Evolutionary conservation across 176 grass and related monocot species (phyloP).

Genomic region (Carex parvula): DNA sequence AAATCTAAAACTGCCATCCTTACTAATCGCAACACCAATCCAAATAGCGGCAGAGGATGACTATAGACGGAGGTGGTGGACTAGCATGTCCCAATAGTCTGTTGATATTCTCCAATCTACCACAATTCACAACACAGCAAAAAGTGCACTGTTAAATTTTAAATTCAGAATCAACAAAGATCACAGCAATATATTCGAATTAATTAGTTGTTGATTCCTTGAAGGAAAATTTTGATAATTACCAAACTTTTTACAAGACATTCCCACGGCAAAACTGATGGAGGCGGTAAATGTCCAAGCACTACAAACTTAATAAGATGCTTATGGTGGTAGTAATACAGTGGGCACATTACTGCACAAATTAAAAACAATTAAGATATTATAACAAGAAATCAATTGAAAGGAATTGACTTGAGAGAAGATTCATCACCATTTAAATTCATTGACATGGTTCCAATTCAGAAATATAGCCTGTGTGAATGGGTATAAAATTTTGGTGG

Average conservation of each 20-base stretch:
- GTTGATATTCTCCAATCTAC: no score
- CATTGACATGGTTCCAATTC: background rate
- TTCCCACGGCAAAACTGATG: slow-evolving; percentile 75
- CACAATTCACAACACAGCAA: no score
- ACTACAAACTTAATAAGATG: slow-evolving; percentile 77
- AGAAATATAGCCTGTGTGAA: background rate
- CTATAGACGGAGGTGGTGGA: no score
- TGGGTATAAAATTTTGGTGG: background rate
- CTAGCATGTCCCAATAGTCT: no score
- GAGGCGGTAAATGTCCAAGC: slow-evolving; percentile 58
- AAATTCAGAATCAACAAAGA: no score
- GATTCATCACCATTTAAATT: slow-evolving; percentile 5
- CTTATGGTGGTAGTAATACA: slow-evolving; percentile 71
- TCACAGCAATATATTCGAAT: no score
- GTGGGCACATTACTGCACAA: slow-evolving; percentile 66
- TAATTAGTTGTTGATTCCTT: no score
- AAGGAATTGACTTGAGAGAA: background rate
- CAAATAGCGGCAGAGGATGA: no score
- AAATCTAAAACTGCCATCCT: no score
- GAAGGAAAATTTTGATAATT: no score
- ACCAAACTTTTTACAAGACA: slow-evolving; percentile 41
- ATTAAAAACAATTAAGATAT: background rate
- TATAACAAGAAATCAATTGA: background rate
- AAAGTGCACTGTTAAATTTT: no score
- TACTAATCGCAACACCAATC: no score